Conservation (phyloP, 208 protist species). For the Trichomonas gallinae region DNA sequence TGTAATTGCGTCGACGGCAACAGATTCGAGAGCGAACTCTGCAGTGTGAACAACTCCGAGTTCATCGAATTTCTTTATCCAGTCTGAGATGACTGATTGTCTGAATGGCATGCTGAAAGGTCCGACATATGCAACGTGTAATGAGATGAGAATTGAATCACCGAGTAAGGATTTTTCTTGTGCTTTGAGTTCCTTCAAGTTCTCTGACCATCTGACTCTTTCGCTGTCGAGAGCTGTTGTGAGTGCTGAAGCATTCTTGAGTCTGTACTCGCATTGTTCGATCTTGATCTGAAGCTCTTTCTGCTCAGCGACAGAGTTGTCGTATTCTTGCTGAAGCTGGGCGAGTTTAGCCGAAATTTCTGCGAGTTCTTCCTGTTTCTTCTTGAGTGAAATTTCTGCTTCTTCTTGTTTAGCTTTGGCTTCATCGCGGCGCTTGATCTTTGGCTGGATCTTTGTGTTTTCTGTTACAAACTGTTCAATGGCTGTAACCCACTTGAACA, state of each 20-base stretch:
- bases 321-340: slow-evolving; percentile 68
- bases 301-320: slow-evolving; percentile 72
- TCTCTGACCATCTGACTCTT: slow-evolving; percentile 69
- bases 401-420: slow-evolving; percentile 60
- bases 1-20: slow-evolving; percentile 59
- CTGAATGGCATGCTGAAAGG: slow-evolving; percentile 83
- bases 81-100: slow-evolving; percentile 64
- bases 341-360: slow-evolving; percentile 77
- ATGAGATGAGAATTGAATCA: slow-evolving; percentile 79
- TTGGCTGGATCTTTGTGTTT: slow-evolving; percentile 81
- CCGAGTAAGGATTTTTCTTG: slow-evolving; percentile 56
- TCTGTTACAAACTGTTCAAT: slow-evolving; percentile 64
- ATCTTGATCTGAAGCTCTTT: slow-evolving; percentile 38
- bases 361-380: slow-evolving; percentile 49
- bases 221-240: slow-evolving; percentile 79
- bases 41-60: slow-evolving; percentile 69
- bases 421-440: slow-evolving; percentile 71
- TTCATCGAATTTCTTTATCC: slow-evolving; percentile 68
- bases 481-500: slow-evolving; percentile 49
- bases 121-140: slow-evolving; percentile 91
- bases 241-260: slow-evolving; percentile 63
- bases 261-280: slow-evolving; percentile 34
- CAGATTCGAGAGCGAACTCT: slow-evolving; percentile 66
- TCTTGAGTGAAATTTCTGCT: slow-evolving; percentile 25
- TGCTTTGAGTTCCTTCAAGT: slow-evolving; percentile 47